Evolutionary conservation across 208 protist genomes (phyloP), one percentile per base, ranked within the genome.

Genomic region (Naegleria lovaniensis): DNA sequence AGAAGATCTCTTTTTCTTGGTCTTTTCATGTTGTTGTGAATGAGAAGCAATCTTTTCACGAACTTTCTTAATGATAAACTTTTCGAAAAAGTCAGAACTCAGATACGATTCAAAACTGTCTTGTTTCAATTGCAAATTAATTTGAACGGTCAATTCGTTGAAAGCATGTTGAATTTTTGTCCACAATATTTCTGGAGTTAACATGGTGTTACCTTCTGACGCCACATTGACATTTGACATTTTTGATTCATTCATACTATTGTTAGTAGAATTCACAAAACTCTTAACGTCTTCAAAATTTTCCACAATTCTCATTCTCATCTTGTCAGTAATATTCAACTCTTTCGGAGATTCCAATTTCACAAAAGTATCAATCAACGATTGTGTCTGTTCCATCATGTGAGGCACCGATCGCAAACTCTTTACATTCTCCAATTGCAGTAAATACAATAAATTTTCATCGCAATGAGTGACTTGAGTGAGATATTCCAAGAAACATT

Each of bases 61-160:
- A 36, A 79, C 25, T 33, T 79, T 79, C n/a, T 79, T 79, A 36
- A 36, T 36, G n/a, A 79, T 79, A 79, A 79, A 79, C 9, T 79
- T 79, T 79, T 79, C 67, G 29, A 79, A 79, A 36, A 36, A 25
- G 19, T 79, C 67, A 36, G 67, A 79, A 33, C 6, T 36, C 0
- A 79, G 29, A 79, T 36, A 79, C 0, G 67, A 79, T 79, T 79
- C 67, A 33, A 79, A 79, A 36, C 67, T 79, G 7, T 79, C 67
- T 79, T 79, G 67, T 79, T 79, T 79, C 29, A 79, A 79, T 33
- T 79, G 67, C 36, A 79, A 79, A 79, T 79, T 79, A 9, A 79
- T 79, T 79, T 36, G 29, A 36, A 36, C 29, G 9, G 25, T 33
- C 29, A 79, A 79, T 79, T 79, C 67, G n/a, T 79, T 0, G 29